These are phyloP conservation scores for Apiospora marii DNA, from an alignment of 2,329 filamentous ascomycete genomes.

Conservation along the genomic window DNA sequence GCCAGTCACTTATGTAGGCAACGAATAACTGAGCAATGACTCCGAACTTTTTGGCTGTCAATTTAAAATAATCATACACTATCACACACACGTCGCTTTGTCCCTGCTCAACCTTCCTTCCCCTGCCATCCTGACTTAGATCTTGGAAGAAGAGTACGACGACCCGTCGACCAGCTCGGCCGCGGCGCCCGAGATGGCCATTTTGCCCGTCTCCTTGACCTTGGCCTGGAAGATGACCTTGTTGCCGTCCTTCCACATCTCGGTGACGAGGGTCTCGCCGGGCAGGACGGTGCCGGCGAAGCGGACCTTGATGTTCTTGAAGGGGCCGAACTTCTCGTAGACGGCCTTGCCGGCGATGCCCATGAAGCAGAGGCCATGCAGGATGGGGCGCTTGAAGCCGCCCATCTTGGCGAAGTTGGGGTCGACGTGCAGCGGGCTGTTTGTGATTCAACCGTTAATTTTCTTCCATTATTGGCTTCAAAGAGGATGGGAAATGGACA, in stretches of 20 bases:
- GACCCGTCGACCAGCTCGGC: conserved; percentile 68
- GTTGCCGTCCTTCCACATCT: conserved; percentile 91
- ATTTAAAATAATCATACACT: not conserved
- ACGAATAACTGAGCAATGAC: not conserved
- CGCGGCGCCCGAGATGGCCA: conserved; percentile 82
- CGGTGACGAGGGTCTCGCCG: conserved; percentile 87
- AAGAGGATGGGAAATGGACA: conserved; percentile 35
- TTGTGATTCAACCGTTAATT: conserved; percentile 15
- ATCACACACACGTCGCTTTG: not conserved
- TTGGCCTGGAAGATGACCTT: conserved; percentile 85
- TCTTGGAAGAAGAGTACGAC: conserved; percentile 3
- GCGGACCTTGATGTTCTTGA: conserved; percentile 91
- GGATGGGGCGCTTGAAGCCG: conserved; percentile 91
- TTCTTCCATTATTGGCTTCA: not conserved
- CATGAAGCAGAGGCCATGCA: conserved; percentile 97
- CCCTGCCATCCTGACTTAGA: not conserved
- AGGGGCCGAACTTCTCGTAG: conserved; percentile 80
- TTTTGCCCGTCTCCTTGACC: conserved; percentile 92
- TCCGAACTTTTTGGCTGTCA: not conserved
- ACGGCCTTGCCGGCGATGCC: conserved; percentile 92
- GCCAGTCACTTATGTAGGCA: too few relatives aligned
- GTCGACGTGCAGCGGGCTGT: conserved; percentile 88
- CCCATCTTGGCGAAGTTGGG: conserved; percentile 93
- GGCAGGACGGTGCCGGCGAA: conserved; percentile 88
- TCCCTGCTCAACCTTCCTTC: not conserved